Base-by-base conservation (phyloP, 441 rosid genomes). In the Pelargonium fulgidum region DNA sequence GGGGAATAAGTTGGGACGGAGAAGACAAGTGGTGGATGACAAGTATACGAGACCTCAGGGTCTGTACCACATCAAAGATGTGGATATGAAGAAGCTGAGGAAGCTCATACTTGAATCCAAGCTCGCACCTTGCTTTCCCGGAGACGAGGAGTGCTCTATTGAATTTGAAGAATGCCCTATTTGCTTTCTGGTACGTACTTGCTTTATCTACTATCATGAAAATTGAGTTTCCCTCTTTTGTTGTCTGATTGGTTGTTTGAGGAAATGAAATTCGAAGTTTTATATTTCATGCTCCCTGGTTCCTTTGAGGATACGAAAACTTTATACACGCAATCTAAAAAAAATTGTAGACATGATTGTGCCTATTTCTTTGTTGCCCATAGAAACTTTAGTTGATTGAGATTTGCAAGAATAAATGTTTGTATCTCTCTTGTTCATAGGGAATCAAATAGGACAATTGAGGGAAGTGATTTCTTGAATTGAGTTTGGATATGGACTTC, bases 111-210 rank as follows among this genome's bases (percentile, higher is more conserved):
- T 92, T 1, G 99, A 92, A 62, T 90, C 95, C 56, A 95, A 92
- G 87, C 96, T 95, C 56, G 93, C 99, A 69, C 98, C 99, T 4
- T 92, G 99, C 80, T 95, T 85, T 79, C 97, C 98, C 0, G 99
- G 99, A 4, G 92, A 84, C 1, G 98, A 95, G 56, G 99, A 95
- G 16, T 78, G 84, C 73, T 71, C 81, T 45, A 66, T 66, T 33
- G 99, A 95, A 71, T 88, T 83, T 48, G 99, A 95, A 86, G 98
- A 95, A 74, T 92, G 98, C 73, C 99, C 96, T 0, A 95, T 95
- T 82, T 95, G 99, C 84, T 92, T 90, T 78, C 80, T 95, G 98
- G 98, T 95, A 50, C 39, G 98, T 84, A 56, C 68, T 42, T 65
- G 36, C 64, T 54, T 24, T 41, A n/a, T 24, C 8, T 3, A 22